Evolutionary conservation across 805 yeast species (phyloP), one percentile per base, ranked within the genome.

Genomic region (Danielia oregonensis): DNA sequence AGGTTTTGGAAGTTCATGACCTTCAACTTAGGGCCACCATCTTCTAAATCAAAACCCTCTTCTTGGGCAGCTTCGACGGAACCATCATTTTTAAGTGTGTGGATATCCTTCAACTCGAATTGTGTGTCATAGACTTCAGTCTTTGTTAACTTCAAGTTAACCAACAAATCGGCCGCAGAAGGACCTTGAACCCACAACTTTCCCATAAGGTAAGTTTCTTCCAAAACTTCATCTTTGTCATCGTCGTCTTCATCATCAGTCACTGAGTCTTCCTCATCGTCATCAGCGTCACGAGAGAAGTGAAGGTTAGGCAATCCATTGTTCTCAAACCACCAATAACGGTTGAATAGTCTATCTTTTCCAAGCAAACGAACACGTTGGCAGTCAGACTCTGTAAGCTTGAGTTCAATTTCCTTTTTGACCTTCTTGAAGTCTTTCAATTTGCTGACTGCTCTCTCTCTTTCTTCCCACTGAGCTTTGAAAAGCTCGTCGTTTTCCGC

Each of bases 241-340:
- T 70, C 74, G 5, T 63, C 70, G 6, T 51, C 65, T 8, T 61
- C 63, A 3, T 53, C 54, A 6, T 52, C 57, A 17, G 52, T 51
- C 11, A 51, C 63, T 1, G 65, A 66, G 2, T 66, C 72, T 2
- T 62, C 64, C 9, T 68, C 70, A 19, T 46, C 50, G 1, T 65
- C 76, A 0, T 54, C 72, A 9, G 64, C 65, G 12, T 32, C 48
- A 2, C 48, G 42, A 12, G 44, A 34, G 22, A 40, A 47, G 33
- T 64, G 68, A 24, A 70, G 49, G 6, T 68, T 67, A 4, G 88
- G 86, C 30, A 87, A 66, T 0, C 97, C 98, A 51, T 83, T 82
- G 43, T 72, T 70, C 51, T 91, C 97, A 53, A 88, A 79, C 96
- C 96, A 93, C 95, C 95, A 93, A 56, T 91, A 93, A 44, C 89